phyloP scores from a whole-genome alignment of 441 rosid genomes.

The Corymbia calophylla region DNA sequence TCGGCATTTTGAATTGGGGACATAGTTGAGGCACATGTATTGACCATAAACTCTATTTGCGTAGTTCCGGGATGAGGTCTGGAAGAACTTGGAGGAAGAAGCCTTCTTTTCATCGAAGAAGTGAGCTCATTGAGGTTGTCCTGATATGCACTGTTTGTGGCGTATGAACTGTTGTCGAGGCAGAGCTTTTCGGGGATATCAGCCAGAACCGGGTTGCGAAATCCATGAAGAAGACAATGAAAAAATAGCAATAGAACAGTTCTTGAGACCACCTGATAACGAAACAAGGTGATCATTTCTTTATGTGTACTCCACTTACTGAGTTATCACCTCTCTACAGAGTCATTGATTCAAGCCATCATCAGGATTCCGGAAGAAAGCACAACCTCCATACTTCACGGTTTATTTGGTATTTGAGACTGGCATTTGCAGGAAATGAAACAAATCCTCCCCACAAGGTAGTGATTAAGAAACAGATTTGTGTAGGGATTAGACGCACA shows the following conservation, averaged over 20 bases:
- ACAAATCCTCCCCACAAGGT: neutral
- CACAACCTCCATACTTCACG: neutral
- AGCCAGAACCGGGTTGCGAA: neutral
- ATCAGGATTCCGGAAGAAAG: neutral
- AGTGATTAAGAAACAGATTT: neutral
- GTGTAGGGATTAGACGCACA: neutral
- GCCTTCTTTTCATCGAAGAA: conserved; percentile 10
- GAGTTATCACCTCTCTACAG: neutral
- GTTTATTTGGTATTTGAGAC: neutral
- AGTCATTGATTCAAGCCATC: neutral
- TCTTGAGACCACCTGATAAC: neutral
- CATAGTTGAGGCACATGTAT: conserved; percentile 49
- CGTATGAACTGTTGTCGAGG: neutral
- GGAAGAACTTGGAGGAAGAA: conserved; percentile 16
- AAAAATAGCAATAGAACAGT: neutral
- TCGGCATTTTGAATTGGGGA: conserved; percentile 5
- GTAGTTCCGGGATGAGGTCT: neutral
- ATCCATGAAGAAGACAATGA: conserved; percentile 1
- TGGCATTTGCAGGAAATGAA: neutral
- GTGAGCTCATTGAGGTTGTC: conserved; percentile 20
- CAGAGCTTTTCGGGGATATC: neutral
- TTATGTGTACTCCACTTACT: neutral
- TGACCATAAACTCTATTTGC: conserved; percentile 9
- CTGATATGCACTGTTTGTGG: conserved; percentile 22
- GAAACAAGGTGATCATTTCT: neutral